Base-by-base conservation (phyloP, 306 rosid genomes). In the Herpetospermum pedunculosum region DNA sequence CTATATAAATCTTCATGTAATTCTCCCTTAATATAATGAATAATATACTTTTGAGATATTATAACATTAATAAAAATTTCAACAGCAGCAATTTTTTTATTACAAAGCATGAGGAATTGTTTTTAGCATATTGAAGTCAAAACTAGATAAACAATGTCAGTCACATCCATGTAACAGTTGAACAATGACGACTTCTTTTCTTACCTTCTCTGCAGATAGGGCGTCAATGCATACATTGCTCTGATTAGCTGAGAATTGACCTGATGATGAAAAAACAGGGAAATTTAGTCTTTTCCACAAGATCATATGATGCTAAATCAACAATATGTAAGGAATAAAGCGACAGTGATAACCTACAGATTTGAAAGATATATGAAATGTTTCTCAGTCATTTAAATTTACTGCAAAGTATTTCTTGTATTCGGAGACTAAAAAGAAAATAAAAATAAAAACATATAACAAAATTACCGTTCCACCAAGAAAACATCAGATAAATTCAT, bases 231-330 rank as follows among this genome's bases (percentile, higher is more conserved):
- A 92, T 76, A 94, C 90, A 82, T 94, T 94, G 82, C n/a, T n/a
- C 99, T 94, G 80, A 94, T 91, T 77, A 94, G 96, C 82, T 94
- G 99, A 76, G 99, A 94, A 87, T 94, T 94, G 73, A 94, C 99
- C 99, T 94, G 82, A 69, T 41, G 12, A 75, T n/a, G 72, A 67
- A 57, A 72, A 70, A 6, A 32, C 8, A n/a, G 29, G 19, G 52
- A 29, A 23, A n/a, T 74, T 37, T 47, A 48, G 65, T 72, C 62
- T 53, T 8, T 60, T 68, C n/a, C 23, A 49, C 62, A 32, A 23
- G 67, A 35, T 32, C 75, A 37, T 72, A 63, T 28, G 29, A 74
- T 58, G 52, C n/a, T 55, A 76, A 23, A 14, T 41, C 50, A 77
- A 77, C 78, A 14, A 18, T 26, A 23, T 54, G 40, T 5, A 32